These are phyloP conservation scores for Pseudonitzschia multistriata DNA, from an alignment of 108 stramenopile species.

Conservation along the genomic window DNA sequence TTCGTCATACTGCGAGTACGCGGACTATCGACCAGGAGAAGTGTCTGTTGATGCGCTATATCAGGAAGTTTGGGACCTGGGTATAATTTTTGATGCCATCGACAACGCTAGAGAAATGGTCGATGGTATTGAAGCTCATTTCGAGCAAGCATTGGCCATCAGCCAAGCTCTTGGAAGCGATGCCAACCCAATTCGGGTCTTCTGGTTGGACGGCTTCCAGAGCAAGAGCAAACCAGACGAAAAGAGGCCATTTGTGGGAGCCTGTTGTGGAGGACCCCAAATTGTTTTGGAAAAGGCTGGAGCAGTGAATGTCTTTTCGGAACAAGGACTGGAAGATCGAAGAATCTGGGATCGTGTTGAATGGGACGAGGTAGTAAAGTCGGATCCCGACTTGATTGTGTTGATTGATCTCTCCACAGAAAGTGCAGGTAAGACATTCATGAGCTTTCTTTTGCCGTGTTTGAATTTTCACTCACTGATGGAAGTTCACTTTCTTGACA, in stretches of 20 bases:
- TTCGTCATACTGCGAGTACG: slow-evolving; percentile 18
- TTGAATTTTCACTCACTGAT: neutral
- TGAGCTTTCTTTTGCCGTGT: neutral
- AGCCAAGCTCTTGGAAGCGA: neutral
- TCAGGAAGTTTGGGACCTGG: slow-evolving; percentile 26
- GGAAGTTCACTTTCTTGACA: neutral
- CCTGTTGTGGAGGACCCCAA: slow-evolving; percentile 27
- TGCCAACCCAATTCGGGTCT: slow-evolving; percentile 15
- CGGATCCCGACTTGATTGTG: slow-evolving; percentile 30
- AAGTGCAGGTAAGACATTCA: slow-evolving; percentile 8
- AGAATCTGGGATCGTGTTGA: slow-evolving; percentile 18
- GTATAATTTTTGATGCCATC: slow-evolving; percentile 24
- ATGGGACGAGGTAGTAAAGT: slow-evolving; percentile 19
- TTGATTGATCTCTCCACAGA: slow-evolving; percentile 20
- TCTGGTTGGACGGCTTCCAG: slow-evolving; percentile 20
- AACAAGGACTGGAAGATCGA: slow-evolving; percentile 19
- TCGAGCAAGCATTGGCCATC: slow-evolving; percentile 19
- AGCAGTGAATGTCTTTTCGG: slow-evolving; percentile 21
- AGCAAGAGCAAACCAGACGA: slow-evolving; percentile 20
- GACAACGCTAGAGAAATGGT: slow-evolving; percentile 12
- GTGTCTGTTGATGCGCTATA: slow-evolving; percentile 18
- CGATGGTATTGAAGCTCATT: slow-evolving; percentile 22
- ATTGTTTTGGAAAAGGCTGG: slow-evolving; percentile 26
- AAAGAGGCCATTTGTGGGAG: slow-evolving; percentile 26
- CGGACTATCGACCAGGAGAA: slow-evolving; percentile 15